These are phyloP conservation scores for Barnettozyma sp. DNA, from an alignment of 805 yeast species.

Conservation along the genomic window DNA sequence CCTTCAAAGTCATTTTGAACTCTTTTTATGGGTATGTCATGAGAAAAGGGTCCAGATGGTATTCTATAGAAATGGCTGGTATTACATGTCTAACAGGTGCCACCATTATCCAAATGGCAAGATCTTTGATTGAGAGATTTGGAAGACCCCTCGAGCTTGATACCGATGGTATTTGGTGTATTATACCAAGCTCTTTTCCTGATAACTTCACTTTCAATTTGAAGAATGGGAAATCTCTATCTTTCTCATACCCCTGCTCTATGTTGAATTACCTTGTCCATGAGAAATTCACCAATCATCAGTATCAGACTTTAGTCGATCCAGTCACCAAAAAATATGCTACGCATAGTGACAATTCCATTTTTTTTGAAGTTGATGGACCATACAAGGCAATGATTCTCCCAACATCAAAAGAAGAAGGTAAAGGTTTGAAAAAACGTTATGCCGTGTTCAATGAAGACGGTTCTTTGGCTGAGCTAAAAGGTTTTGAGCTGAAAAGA, in stretches of 20 bases:
- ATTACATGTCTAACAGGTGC: constrained; percentile 98
- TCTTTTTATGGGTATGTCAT: constrained; percentile 97
- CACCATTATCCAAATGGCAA: constrained; percentile 95
- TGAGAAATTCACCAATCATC: constrained; percentile 84
- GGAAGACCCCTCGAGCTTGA: constrained; percentile 96
- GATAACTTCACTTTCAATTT: constrained; percentile 70
- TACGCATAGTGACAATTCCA: constrained; percentile 82
- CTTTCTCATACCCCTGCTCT: constrained; percentile 88
- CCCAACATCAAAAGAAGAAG: constrained; percentile 97
- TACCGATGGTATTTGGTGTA: constrained; percentile 99
- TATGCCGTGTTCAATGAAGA: constrained; percentile 96
- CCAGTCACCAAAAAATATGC: constrained; percentile 61
- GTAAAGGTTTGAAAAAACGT: constrained; percentile 90
- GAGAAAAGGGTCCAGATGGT: constrained; percentile 99
- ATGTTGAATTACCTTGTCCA: constrained; percentile 94
- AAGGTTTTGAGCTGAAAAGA: constrained; percentile 94
- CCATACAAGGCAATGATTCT: constrained; percentile 96
- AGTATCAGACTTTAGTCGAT: constrained; percentile 82
- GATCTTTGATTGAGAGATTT: constrained; percentile 80
- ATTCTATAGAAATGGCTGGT: constrained; percentile 99
- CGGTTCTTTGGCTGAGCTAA: constrained; percentile 88
- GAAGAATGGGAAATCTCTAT: constrained; percentile 69
- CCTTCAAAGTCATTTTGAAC: constrained; percentile 93
- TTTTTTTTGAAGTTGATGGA: constrained; percentile 97
- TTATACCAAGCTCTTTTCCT: constrained; percentile 87